phyloP scores from a whole-genome alignment of 192 early-diverging fungal species.

The Physocladia obscura region DNA sequence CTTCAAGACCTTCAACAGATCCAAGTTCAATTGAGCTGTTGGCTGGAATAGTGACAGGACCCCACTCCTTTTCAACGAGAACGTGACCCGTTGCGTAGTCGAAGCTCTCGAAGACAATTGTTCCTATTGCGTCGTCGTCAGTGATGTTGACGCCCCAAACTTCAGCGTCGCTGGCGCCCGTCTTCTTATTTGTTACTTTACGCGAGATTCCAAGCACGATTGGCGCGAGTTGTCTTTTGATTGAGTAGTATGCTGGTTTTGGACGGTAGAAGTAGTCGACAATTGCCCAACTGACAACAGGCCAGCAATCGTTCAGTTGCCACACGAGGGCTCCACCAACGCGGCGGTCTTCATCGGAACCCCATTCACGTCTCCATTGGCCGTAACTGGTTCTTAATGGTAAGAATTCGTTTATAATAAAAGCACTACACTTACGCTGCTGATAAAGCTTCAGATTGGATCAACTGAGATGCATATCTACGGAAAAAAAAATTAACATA shows the following conservation, averaged over 20 bases:
- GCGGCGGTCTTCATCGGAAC: background rate
- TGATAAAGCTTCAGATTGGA: conserved; percentile 35
- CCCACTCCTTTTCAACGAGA: background rate
- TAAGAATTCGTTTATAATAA: background rate
- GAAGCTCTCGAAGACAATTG: background rate
- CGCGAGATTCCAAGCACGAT: conserved; percentile 6
- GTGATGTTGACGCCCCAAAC: conserved; percentile 10
- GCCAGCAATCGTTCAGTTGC: conserved; percentile 38
- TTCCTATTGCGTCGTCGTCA: background rate
- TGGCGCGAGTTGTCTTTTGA: conserved; percentile 18
- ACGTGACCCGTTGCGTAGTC: conserved; percentile 5
- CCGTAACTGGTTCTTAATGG: conserved; percentile 25
- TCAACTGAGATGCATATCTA: conserved; percentile 37
- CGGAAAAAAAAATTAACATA: background rate
- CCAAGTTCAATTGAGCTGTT: conserved; percentile 7
- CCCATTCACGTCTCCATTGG: conserved; percentile 44
- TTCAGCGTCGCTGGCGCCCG: background rate
- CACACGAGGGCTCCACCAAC: conserved; percentile 30
- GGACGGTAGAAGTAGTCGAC: conserved; percentile 33
- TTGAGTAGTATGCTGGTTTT: conserved; percentile 28
- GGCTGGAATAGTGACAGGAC: background rate
- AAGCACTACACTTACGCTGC: conserved; percentile 13
- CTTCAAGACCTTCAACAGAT: background rate
- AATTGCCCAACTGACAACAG: conserved; percentile 30
- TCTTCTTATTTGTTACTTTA: background rate